Conservation (phyloP, 208 protist species). For the Leishmania guyanensis region DNA sequence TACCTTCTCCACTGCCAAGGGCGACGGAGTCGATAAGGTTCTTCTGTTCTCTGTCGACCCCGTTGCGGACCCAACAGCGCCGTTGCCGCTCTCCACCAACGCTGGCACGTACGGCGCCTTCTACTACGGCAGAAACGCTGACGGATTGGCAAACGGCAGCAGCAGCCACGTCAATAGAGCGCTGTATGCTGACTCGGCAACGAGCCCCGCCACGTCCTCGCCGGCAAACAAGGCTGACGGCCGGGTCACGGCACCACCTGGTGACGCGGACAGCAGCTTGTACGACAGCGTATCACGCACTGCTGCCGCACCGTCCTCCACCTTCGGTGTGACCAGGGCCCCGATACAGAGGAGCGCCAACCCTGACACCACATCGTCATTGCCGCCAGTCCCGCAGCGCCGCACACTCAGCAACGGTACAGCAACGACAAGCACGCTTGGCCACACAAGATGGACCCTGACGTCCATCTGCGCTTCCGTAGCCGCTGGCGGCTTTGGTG, state of each 20-base stretch:
- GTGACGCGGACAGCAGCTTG: constrained; percentile 23
- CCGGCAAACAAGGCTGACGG: background rate
- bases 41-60: constrained; percentile 28
- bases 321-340: background rate
- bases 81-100: constrained; percentile 26
- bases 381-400: background rate
- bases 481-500: background rate
- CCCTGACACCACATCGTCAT: background rate
- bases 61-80: constrained; percentile 17
- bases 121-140: background rate
- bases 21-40: background rate
- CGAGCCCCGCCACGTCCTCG: background rate
- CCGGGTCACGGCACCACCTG: background rate
- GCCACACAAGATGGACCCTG: constrained; percentile 7
- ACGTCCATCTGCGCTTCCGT: background rate
- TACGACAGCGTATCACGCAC: constrained; percentile 40
- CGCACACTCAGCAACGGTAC: background rate
- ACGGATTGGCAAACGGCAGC: background rate
- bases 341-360: background rate
- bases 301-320: background rate
- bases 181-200: background rate
- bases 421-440: background rate
- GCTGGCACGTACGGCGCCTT: constrained; percentile 26
- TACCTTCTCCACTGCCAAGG: background rate
- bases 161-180: background rate